phyloP scores from a whole-genome alignment of 768 basidiomycete genomes.

The Gloeopeniophorella convolvens region DNA sequence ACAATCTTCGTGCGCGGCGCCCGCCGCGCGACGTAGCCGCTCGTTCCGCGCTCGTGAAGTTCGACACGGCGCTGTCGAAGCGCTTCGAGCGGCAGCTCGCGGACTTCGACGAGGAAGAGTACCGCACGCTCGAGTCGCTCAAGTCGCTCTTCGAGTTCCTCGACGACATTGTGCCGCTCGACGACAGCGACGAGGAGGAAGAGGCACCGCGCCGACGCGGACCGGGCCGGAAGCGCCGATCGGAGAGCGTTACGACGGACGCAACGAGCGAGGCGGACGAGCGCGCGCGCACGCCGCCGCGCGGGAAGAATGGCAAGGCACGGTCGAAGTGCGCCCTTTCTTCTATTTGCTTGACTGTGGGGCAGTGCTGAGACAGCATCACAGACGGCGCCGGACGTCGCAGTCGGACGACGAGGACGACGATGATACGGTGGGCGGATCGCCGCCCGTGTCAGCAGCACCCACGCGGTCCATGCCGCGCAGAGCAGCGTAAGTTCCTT shows the following conservation, averaged over 20 bases:
- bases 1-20: slow-evolving; percentile 52
- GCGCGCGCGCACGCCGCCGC: slow-evolving; percentile 21
- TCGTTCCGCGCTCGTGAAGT: slow-evolving; percentile 66
- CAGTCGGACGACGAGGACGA: slow-evolving; percentile 39
- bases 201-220: slow-evolving; percentile 31
- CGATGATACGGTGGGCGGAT: slow-evolving; percentile 26
- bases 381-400: slow-evolving; percentile 52
- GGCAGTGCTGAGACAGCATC: neutral
- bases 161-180: slow-evolving; percentile 63
- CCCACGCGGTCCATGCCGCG: slow-evolving; percentile 51
- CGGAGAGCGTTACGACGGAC: slow-evolving; percentile 48
- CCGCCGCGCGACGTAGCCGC: slow-evolving; percentile 51
- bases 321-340: slow-evolving; percentile 25
- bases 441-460: slow-evolving; percentile 31
- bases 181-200: slow-evolving; percentile 44
- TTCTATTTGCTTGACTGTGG: neutral
- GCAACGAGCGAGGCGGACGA: slow-evolving; percentile 33
- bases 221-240: slow-evolving; percentile 48
- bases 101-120: slow-evolving; percentile 66
- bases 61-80: slow-evolving; percentile 60
- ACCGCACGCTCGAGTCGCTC: slow-evolving; percentile 54
- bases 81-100: slow-evolving; percentile 66
- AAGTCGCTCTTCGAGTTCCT: slow-evolving; percentile 62
- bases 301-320: slow-evolving; percentile 31
- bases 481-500: slow-evolving; percentile 48